A percentile compares a stretch with the other conserved stretches of the same genome.
Evolutionary conservation across 305 asterid genomes (phyloP).

Genomic region (Solanum hybrid): DNA sequence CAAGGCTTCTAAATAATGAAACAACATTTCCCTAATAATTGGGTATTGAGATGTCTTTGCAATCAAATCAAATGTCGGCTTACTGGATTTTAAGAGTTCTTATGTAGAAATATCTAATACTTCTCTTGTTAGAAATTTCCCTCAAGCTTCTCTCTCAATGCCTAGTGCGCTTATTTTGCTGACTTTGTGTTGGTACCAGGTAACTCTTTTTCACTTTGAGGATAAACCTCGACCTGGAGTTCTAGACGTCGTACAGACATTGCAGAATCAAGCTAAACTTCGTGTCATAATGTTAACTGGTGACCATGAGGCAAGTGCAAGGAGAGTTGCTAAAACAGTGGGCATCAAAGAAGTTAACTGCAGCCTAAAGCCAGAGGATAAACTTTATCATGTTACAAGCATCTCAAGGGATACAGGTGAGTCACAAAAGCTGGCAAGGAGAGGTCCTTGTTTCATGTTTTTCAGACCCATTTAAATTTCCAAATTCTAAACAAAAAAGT

Average conservation of each 20-base stretch:
- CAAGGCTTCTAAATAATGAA: not conserved
- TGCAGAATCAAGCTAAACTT: constrained; percentile 62
- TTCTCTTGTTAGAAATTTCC: not conserved
- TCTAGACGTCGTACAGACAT: constrained; percentile 52
- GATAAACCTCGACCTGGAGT: constrained; percentile 78
- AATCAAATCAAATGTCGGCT: not conserved
- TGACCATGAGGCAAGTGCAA: constrained; percentile 88
- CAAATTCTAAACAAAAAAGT: not conserved
- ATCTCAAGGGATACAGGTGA: constrained; percentile 83
- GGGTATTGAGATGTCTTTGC: not conserved
- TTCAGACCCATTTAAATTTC: not conserved
- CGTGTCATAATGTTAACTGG: constrained; percentile 95
- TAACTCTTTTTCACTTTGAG: constrained; percentile 90
- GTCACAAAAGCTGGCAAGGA: not conserved
- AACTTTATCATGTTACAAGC: constrained; percentile 74
- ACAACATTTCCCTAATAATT: not conserved
- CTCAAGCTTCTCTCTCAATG: not conserved
- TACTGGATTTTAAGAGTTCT: not conserved
- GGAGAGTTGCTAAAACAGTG: constrained; percentile 90
- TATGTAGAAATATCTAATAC: not conserved
- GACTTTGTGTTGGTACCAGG: constrained; percentile 33
- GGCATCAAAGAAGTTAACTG: constrained; percentile 84
- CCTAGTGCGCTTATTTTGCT: not conserved
- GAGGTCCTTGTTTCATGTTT: not conserved
- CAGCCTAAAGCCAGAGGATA: constrained; percentile 93